Conservation (phyloP, 139 green algal species). For the Coelastrella sp. region DNA sequence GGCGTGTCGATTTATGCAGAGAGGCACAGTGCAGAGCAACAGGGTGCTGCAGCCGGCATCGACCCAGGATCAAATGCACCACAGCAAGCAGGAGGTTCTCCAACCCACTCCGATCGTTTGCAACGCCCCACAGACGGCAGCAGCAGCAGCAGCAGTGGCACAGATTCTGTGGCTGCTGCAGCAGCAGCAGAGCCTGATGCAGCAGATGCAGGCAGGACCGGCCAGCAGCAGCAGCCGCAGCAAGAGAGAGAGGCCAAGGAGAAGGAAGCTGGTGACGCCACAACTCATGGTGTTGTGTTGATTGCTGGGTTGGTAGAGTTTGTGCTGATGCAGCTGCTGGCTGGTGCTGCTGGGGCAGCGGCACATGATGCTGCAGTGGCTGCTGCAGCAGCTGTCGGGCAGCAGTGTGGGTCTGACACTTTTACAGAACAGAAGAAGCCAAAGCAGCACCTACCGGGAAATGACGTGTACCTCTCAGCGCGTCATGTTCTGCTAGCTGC, state of each 20-base stretch:
- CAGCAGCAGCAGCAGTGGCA: background rate
- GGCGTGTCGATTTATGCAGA: background rate
- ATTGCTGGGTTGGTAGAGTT: conserved; percentile 21
- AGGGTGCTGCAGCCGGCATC: background rate
- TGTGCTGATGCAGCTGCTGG: conserved; percentile 22
- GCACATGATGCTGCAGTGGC: background rate
- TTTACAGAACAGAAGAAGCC: no score
- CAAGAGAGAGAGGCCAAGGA: background rate
- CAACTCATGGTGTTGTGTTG: conserved; percentile 39
- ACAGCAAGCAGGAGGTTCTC: background rate
- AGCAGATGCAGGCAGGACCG: background rate
- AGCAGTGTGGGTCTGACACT: no score
- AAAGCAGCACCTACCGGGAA: no score
- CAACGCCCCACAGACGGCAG: background rate
- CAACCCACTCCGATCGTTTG: background rate
- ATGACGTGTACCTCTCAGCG: background rate
- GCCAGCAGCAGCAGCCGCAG: conserved; percentile 28
- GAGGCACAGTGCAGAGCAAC: background rate
- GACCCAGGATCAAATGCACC: background rate
- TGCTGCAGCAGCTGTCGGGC: conserved; percentile 3
- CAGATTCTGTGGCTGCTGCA: background rate
- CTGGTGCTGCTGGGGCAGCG: background rate
- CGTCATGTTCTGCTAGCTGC: conserved; percentile 35
- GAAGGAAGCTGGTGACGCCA: conserved; percentile 21
- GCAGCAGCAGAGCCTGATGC: background rate